A percentile compares a stretch with the other conserved stretches of the same genome.
Conservation (phyloP, 2,329 filamentous ascomycete species). For the Aspergillus luchuensis region DNA sequence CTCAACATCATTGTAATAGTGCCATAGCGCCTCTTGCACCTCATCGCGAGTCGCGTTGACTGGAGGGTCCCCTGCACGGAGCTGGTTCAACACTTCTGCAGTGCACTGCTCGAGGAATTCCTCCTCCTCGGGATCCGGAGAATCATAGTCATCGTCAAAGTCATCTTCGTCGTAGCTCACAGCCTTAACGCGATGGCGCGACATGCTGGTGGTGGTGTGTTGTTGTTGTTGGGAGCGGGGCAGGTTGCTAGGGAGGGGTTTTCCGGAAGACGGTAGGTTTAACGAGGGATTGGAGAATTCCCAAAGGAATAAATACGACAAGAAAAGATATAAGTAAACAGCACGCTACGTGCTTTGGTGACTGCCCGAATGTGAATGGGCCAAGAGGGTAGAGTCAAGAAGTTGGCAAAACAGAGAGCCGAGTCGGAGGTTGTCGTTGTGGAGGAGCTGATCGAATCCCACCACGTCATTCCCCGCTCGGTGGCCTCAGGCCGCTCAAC, state of each 20-base stretch:
- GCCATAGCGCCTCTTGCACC: slow-evolving; percentile 88
- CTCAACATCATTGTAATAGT: slow-evolving; percentile 92
- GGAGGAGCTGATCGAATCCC: slow-evolving; percentile 10
- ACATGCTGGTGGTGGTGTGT: slow-evolving; percentile 36
- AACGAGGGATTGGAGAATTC: background rate
- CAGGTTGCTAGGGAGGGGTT: slow-evolving; percentile 4
- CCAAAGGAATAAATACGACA: background rate
- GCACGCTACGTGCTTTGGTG: too few relatives aligned
- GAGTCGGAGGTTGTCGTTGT: background rate
- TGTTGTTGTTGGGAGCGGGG: slow-evolving; percentile 9
- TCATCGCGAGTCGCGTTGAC: slow-evolving; percentile 67
- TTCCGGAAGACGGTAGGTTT: background rate
- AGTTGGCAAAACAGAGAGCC: slow-evolving; percentile 4
- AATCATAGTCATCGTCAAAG: slow-evolving; percentile 44
- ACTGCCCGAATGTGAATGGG: background rate
- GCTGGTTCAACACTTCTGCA: slow-evolving; percentile 63
- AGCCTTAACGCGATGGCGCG: slow-evolving; percentile 49
- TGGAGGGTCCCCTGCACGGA: slow-evolving; percentile 63
- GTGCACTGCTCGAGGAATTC: slow-evolving; percentile 67
- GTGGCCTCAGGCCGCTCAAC: background rate
- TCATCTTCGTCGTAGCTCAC: slow-evolving; percentile 48
- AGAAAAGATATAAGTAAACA: background rate
- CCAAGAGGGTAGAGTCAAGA: background rate
- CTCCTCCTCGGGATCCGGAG: slow-evolving; percentile 47
- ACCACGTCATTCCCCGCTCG: slow-evolving; percentile 39